Evolutionary conservation across 2,329 filamentous ascomycete species (phyloP), one percentile per base, ranked within the genome.

Genomic region (Hypoxylon sp.): DNA sequence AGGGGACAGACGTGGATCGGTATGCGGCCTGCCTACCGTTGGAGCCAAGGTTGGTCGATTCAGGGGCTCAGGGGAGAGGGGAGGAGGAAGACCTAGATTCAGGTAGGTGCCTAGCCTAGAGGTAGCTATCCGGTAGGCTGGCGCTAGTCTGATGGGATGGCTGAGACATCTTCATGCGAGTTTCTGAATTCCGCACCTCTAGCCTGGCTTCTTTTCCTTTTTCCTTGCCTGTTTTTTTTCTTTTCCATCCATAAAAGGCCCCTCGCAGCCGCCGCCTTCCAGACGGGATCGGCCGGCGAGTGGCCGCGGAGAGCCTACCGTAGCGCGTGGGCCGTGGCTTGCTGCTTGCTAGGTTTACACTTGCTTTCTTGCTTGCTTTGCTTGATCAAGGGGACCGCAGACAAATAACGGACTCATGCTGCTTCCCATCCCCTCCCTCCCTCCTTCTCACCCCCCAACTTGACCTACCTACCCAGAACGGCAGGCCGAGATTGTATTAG

Each of bases 331-430:
- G 9, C 17, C 18, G 20, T 40, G 37, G 38, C 38, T 42, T 42
- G 38, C 38, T 42, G 38, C 20, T 15, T 15, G n/a, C n/a, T n/a
- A n/a, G n/a, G n/a, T n/a, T n/a, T n/a, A n/a, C n/a, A n/a, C n/a
- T n/a, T n/a, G n/a, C n/a, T n/a, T n/a, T n/a, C n/a, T n/a, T n/a
- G n/a, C n/a, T n/a, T n/a, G n/a, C n/a, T n/a, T n/a, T n/a, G n/a
- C n/a, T n/a, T n/a, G n/a, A n/a, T n/a, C n/a, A n/a, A n/a, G n/a
- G n/a, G 24, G 17, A 3, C 21, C 4, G 13, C 29, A 46, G 52
- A 60, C 52, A 60, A 40, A 56, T 60, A 60, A 60, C 52, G 52
- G 48, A 35, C 45, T 56, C 24, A 35, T 20, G 17, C 27, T 37
- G 9, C 8, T n/a, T n/a, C 13, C 4, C 29, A 15, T 15, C 29